These are phyloP conservation scores for Sarocladium brachiariae DNA, from an alignment of 2,329 filamentous ascomycete species.

Conservation along the genomic window DNA sequence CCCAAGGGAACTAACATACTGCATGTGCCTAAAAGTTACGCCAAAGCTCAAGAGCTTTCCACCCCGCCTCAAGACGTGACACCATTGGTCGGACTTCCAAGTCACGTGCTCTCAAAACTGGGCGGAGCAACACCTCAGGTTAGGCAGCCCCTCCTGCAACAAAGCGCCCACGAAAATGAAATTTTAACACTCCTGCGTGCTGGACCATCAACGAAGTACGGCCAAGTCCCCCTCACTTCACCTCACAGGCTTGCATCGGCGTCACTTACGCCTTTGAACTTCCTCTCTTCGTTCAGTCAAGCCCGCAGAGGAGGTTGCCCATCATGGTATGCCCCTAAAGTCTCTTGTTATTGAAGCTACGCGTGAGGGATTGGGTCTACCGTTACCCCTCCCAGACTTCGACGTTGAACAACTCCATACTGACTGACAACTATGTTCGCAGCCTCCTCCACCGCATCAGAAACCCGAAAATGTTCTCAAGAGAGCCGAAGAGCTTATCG, in stretches of 20 bases:
- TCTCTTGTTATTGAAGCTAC: constrained; percentile 11
- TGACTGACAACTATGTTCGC: constrained; percentile 9
- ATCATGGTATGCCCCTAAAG: constrained; percentile 36
- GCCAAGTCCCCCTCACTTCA: constrained; percentile 17
- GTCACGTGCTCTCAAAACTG: constrained; percentile 2
- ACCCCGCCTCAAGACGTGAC: constrained; percentile 3
- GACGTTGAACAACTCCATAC: not conserved
- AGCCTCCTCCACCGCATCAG: constrained; percentile 95
- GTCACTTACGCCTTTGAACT: constrained; percentile 27
- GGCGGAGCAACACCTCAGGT: constrained; percentile 1
- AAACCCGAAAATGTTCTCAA: constrained; percentile 99
- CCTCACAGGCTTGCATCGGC: constrained; percentile 32
- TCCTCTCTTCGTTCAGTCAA: constrained; percentile 30
- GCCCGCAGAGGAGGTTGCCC: constrained; percentile 43
- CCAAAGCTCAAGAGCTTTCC: not conserved
- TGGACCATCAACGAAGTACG: constrained; percentile 5
- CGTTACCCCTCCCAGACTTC: constrained; percentile 21
- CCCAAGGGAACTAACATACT: not conserved
- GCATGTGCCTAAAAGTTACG: not conserved
- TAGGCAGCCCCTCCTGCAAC: constrained; percentile 8
- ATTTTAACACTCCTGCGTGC: constrained; percentile 8
- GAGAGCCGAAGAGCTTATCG: constrained; percentile 97
- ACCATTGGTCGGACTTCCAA: not conserved
- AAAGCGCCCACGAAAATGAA: constrained; percentile 5
- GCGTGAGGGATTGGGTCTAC: constrained; percentile 15